These are phyloP conservation scores for Eucalyptus pumila DNA, from an alignment of 345 rosid species.

Conservation along the genomic window DNA sequence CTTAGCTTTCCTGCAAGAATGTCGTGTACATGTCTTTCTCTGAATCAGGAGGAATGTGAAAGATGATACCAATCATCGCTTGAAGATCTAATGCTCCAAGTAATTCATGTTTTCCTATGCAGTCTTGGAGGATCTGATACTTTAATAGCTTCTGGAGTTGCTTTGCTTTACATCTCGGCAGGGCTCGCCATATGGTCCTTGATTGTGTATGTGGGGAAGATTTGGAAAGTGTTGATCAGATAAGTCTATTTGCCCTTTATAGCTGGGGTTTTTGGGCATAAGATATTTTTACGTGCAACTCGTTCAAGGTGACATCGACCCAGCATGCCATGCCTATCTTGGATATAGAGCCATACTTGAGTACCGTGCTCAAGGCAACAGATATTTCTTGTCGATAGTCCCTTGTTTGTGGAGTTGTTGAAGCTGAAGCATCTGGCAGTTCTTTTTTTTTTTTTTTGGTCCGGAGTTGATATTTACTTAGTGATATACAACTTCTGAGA, in stretches of 20 bases:
- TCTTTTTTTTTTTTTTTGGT: background rate
- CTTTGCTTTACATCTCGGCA: slow-evolving; percentile 82
- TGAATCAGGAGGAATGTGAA: background rate
- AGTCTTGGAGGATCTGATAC: slow-evolving; percentile 41
- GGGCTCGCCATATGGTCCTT: slow-evolving; percentile 91
- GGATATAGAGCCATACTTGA: background rate
- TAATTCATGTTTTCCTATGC: background rate
- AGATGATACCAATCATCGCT: background rate
- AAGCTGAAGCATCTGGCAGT: background rate
- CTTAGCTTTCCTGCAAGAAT: background rate
- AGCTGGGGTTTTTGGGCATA: background rate
- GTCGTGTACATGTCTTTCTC: background rate
- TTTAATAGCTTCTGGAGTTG: slow-evolving; percentile 57
- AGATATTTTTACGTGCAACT: background rate
- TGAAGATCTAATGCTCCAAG: background rate
- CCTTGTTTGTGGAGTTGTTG: background rate
- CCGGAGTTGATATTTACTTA: background rate
- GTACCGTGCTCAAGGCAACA: background rate
- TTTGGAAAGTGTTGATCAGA: slow-evolving; percentile 62
- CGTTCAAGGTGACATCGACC: background rate
- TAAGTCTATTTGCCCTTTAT: background rate
- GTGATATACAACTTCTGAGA: background rate
- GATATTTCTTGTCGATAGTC: background rate
- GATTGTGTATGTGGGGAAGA: slow-evolving; percentile 76
- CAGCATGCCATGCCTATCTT: background rate